Percentiles rank a stretch among this genome's conserved stretches.
Conservation (phyloP, 176 grass and related monocot species). For the Oryza coarctata region DNA sequence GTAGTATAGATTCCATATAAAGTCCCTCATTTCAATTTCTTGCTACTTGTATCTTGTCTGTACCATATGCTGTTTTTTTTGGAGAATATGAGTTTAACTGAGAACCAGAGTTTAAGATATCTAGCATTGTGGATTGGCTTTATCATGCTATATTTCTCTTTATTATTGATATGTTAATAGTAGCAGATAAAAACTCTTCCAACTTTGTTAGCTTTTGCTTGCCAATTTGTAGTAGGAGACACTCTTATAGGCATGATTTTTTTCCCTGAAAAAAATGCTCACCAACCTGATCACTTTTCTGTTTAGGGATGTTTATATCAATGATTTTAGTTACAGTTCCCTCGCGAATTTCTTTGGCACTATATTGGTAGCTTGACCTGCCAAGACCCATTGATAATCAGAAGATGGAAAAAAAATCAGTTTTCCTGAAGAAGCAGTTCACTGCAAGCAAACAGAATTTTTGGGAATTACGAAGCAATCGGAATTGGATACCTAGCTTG, state of each 20-base stretch:
- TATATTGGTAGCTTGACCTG: constrained; percentile 29
- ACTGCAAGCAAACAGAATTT: constrained; percentile 17
- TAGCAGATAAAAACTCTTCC: background rate
- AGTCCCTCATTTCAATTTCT: background rate
- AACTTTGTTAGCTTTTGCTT: background rate
- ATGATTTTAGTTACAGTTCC: background rate
- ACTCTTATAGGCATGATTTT: background rate
- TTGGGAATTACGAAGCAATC: constrained; percentile 18
- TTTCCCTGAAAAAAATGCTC: background rate
- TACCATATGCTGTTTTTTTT: background rate
- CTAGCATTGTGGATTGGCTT: background rate
- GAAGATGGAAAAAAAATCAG: constrained; percentile 19
- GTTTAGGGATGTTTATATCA: constrained; percentile 42
- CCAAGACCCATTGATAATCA: background rate
- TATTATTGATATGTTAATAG: background rate
- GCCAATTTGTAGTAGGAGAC: background rate
- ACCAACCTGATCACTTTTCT: constrained; percentile 20
- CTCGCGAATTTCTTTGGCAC: background rate
- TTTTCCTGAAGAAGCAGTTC: constrained; percentile 35
- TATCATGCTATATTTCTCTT: background rate
- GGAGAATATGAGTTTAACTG: background rate
- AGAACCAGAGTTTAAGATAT: constrained; percentile 16
- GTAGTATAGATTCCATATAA: background rate
- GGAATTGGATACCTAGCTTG: constrained; percentile 27
- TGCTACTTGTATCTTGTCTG: constrained; percentile 5